phyloP scores from a whole-genome alignment of 441 rosid species.

The Melianthus villosus region DNA sequence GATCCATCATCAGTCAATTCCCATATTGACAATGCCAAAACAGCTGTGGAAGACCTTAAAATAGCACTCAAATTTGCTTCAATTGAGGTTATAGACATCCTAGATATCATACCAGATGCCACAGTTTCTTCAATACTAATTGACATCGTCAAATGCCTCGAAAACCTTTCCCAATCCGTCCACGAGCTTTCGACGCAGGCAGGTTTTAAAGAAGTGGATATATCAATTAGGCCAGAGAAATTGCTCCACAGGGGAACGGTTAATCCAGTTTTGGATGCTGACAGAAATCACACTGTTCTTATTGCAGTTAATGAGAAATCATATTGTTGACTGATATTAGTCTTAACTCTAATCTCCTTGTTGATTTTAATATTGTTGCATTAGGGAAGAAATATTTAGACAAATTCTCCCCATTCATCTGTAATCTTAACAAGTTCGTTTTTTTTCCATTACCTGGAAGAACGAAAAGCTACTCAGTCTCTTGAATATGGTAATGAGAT shows the following conservation, averaged over 20 bases:
- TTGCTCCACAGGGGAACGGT: background rate
- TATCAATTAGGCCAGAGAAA: background rate
- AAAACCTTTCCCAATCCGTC: background rate
- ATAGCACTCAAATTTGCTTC: background rate
- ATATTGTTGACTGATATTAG: no score
- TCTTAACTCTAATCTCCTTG: no score
- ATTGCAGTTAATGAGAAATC: no score
- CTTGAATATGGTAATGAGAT: no score
- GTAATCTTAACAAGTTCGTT: no score
- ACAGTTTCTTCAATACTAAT: background rate
- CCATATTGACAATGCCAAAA: background rate
- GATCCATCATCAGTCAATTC: background rate
- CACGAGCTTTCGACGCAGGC: background rate
- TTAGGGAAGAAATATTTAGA: no score
- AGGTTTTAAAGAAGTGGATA: background rate
- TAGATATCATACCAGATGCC: background rate
- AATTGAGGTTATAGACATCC: background rate
- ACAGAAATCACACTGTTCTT: no score
- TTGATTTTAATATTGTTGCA: no score
- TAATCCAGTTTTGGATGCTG: background rate
- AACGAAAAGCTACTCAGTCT: no score
- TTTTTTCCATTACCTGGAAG: no score
- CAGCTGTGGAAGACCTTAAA: background rate
- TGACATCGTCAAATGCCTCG: background rate
- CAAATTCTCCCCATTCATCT: no score